Evolutionary conservation across 306 rosid genomes (phyloP).

Genomic region (Castanopsis chinensis): DNA sequence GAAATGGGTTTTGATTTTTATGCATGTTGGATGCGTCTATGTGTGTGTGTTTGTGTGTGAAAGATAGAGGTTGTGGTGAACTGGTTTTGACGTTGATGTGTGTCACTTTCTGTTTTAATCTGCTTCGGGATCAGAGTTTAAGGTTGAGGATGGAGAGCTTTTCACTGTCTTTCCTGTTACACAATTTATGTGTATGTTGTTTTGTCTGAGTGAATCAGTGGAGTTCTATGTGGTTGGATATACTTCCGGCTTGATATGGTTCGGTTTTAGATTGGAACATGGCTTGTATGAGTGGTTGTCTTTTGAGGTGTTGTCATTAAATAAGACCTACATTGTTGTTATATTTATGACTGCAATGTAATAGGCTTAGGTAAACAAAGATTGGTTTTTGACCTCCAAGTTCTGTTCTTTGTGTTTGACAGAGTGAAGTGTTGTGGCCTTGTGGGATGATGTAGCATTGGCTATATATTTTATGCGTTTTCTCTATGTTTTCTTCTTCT

Average conservation of each 20-base stretch:
- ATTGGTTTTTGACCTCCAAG: constrained; percentile 6
- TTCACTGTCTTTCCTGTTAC: constrained; percentile 2
- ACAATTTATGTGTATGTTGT: constrained; percentile 63
- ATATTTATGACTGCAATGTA: constrained; percentile 2
- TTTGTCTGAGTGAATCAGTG: constrained; percentile 57
- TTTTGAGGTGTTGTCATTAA: constrained; percentile 1
- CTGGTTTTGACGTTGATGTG: constrained; percentile 57
- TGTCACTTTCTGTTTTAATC: constrained; percentile 42
- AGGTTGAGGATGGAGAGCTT: constrained; percentile 18
- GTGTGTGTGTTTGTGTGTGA: constrained; percentile 9
- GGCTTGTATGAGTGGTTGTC: constrained; percentile 10
- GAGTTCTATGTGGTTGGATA: constrained; percentile 11
- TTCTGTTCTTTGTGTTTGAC: constrained; percentile 47
- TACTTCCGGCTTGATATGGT: constrained; percentile 14
- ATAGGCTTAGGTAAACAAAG: constrained; percentile 15
- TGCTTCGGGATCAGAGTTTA: constrained; percentile 30
- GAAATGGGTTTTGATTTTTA: constrained; percentile 20
- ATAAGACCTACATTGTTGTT: constrained; percentile 24
- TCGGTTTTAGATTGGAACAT: constrained; percentile 28
- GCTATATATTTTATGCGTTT: constrained; percentile 17
- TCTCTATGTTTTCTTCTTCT: background rate
- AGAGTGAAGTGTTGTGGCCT: constrained; percentile 37
- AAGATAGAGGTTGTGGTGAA: constrained; percentile 19
- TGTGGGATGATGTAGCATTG: constrained; percentile 14
- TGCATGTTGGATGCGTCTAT: constrained; percentile 31